Conservation (phyloP, 2,329 filamentous ascomycete species). For the Epichloe scottii region DNA sequence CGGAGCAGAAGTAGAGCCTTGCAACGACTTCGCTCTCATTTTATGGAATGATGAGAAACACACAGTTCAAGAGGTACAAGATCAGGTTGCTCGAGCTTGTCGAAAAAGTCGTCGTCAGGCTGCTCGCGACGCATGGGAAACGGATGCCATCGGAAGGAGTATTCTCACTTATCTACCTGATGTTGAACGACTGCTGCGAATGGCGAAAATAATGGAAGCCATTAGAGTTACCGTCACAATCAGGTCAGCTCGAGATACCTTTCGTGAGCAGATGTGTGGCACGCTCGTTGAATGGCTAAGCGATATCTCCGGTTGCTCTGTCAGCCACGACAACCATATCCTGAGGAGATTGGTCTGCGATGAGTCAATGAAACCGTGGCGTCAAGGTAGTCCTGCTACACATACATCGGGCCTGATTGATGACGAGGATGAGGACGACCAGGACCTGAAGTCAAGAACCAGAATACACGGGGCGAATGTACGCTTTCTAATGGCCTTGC, state of each 20-base stretch:
- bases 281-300: constrained; percentile 92
- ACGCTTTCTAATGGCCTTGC: constrained; percentile 24
- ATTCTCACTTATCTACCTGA: constrained; percentile 67
- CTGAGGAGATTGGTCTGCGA: constrained; percentile 77
- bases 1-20: constrained; percentile 40
- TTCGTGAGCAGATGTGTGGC: constrained; percentile 97
- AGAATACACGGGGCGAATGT: constrained; percentile 22
- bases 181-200: constrained; percentile 58
- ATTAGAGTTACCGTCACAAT: constrained; percentile 96
- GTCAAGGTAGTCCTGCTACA: constrained; percentile 67
- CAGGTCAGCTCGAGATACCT: constrained; percentile 84
- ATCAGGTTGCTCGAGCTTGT: constrained; percentile 86
- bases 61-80: constrained; percentile 78
- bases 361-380: constrained; percentile 81
- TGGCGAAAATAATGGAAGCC: constrained; percentile 80
- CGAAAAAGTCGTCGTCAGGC: constrained; percentile 58
- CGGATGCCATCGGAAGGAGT: constrained; percentile 76
- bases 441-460: constrained; percentile 27
- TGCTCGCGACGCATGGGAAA: constrained; percentile 67
- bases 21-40: constrained; percentile 63
- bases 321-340: constrained; percentile 67
- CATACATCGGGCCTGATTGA: constrained; percentile 45
- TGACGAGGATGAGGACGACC: constrained; percentile 35
- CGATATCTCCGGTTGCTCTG: constrained; percentile 81
- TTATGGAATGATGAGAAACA: constrained; percentile 99